Conservation (phyloP, 176 grass and related monocot genomes). For the Miscanthus lutarioriparius region DNA sequence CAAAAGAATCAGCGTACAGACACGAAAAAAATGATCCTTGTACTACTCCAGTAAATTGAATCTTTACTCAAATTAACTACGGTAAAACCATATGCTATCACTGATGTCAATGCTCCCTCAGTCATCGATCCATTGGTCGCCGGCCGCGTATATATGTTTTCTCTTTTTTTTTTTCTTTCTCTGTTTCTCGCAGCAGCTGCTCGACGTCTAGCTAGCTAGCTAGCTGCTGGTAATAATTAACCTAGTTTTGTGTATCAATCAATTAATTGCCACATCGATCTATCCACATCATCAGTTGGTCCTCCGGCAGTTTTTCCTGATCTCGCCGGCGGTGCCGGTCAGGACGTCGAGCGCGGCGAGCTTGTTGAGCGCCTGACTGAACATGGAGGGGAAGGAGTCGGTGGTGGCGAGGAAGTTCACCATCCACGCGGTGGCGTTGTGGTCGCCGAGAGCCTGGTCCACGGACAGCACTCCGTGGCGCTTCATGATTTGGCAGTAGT, state of each 20-base stretch:
- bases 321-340: conserved; percentile 70
- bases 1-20: conserved; percentile 46
- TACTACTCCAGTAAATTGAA: conserved; percentile 25
- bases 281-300: conserved; percentile 55
- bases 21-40: background rate
- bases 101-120: conserved; percentile 4
- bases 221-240: background rate
- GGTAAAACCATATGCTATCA: conserved; percentile 34
- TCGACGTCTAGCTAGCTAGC: background rate
- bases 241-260: background rate
- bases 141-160: background rate
- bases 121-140: background rate
- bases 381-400: conserved; percentile 54
- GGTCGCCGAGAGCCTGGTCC: conserved; percentile 56
- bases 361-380: conserved; percentile 64
- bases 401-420: conserved; percentile 43
- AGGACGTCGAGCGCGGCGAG: conserved; percentile 60
- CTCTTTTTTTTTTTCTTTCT: background rate
- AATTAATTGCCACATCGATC: background rate
- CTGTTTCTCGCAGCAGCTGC: conserved; percentile 1
- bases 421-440: conserved; percentile 45
- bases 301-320: conserved; percentile 55
- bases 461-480: conserved; percentile 59
- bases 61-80: conserved; percentile 29
- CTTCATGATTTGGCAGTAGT: conserved; percentile 56